Percentiles rank a stretch among this genome's conserved stretches.
phyloP scores from a whole-genome alignment of 768 basidiomycete genomes.

The Lyophyllum semitale region DNA sequence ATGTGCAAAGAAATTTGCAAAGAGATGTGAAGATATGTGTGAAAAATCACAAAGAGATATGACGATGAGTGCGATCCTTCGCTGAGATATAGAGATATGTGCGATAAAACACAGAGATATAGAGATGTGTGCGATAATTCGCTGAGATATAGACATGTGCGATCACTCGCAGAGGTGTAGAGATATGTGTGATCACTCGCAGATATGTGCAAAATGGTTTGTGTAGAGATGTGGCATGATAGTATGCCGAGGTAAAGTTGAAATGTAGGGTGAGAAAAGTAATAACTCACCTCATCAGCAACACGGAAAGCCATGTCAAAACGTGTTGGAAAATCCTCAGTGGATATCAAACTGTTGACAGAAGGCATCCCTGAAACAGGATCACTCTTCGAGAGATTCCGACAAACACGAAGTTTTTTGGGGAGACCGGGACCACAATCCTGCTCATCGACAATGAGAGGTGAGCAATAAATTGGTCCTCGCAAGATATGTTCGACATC shows the following conservation, averaged over 20 bases:
- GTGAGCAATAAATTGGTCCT: conserved; percentile 26
- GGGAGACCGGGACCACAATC: conserved; percentile 7
- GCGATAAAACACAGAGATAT: not conserved
- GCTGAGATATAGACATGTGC: no score
- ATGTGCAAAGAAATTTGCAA: no score
- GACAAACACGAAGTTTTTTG: conserved; percentile 19
- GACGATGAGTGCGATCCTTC: no score
- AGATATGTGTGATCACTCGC: no score
- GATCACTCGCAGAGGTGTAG: no score
- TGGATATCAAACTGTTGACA: conserved; percentile 16
- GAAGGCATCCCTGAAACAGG: not conserved
- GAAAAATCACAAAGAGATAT: no score
- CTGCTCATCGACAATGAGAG: conserved; percentile 17
- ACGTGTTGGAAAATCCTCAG: not conserved
- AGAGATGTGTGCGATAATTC: not conserved
- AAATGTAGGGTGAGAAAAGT: no score
- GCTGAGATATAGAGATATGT: not conserved
- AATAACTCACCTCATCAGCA: not conserved
- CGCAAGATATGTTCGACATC: conserved; percentile 21
- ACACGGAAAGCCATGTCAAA: not conserved
- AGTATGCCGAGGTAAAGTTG: no score
- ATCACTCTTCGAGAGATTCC: conserved; percentile 20
- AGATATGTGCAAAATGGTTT: no score
- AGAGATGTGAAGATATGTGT: no score
- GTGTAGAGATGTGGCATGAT: no score